Evolutionary conservation across 192 early-diverging fungal genomes (phyloP).

Genomic region (Gryganskiella cystojenkinii): DNA sequence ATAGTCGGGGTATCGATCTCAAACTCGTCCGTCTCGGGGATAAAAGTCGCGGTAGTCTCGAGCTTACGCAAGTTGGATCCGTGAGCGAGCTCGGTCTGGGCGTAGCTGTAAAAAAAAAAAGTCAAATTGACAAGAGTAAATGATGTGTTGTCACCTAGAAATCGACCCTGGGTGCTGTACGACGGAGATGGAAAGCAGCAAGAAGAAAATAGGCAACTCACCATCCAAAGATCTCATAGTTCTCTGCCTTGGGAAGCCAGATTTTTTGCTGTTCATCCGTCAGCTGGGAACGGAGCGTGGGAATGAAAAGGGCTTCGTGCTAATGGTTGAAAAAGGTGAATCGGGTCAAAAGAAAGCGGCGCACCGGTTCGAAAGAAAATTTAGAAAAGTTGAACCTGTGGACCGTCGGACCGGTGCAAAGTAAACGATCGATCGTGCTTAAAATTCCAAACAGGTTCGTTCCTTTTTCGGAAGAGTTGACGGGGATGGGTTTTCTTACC

Average conservation of each 20-base stretch:
- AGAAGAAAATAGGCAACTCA: conserved; percentile 8
- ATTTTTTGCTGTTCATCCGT: conserved; percentile 52
- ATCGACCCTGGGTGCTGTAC: not conserved
- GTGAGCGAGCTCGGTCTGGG: conserved; percentile 70
- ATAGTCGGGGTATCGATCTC: conserved; percentile 78
- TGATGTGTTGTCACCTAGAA: not conserved
- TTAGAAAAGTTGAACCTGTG: not conserved
- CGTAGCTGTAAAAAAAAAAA: conserved; percentile 48
- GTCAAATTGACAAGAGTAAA: not conserved
- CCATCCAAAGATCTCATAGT: conserved; percentile 76
- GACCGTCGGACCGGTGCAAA: too few species aligned
- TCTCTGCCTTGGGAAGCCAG: conserved; percentile 57
- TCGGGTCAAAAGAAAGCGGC: not conserved
- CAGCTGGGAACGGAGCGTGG: conserved; percentile 50
- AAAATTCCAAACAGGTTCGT: conserved; percentile 40
- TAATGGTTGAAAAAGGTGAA: too few species aligned
- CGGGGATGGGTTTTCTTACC: conserved; percentile 36
- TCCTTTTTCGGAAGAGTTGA: not conserved
- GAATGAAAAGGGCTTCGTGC: conserved; percentile 55
- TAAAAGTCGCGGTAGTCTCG: conserved; percentile 89
- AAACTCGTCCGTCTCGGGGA: conserved; percentile 82
- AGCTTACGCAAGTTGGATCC: conserved; percentile 86
- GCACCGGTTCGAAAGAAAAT: not conserved
- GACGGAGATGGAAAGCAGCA: not conserved
- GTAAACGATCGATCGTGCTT: conserved; percentile 12